Evolutionary conservation across 371 early-diverging fungal genomes (phyloP), one percentile per base, ranked within the genome.

Genomic region (Saksenaea vasiformis): DNA sequence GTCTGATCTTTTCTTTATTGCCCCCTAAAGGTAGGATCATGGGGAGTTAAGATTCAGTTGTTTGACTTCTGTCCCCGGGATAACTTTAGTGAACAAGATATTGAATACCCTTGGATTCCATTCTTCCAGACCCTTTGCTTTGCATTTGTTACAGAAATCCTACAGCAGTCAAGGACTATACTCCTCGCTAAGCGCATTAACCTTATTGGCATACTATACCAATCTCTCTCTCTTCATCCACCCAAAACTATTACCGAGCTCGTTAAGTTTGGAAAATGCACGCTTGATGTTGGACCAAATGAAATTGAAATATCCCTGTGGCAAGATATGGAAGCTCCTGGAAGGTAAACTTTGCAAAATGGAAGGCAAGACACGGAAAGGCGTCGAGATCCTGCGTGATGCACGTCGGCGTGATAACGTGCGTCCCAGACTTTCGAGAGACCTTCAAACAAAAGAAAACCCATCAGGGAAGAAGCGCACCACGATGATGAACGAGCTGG

Each of bases 41-140:
- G 51, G 51, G 51, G n/a, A 22, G 51, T 47, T 41, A 47, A 47
- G 51, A 47, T 47, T 47, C 24, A 47, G 17, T 22, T 22, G 51
- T 17, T 22, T 47, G 51, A 47, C 51, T 22, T 47, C 4, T 47
- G n/a, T 47, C 43, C 13, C 43, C 5, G 51, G 51, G 8, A 22
- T 24, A 47, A 47, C 27, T 47, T 10, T 61, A 80, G 81, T 78
- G 15, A 78, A 76, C 63, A 77, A 69, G 38, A 64, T 80, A 26
- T 54, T 80, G 9, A 80, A 80, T 44, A 78, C 81, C 5, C 60
- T 80, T 3, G 81, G 81, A 15, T 80, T 80, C 44, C 78, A 80
- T 64, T 77, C 81, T 4, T 80, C 81, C 22, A 69, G 81, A 9
- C 81, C 81, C 0, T 80, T 80, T 68, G 78, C 81, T 35, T 37